Base-by-base conservation (phyloP, 805 yeast species). In the Starmerella stellata region DNA sequence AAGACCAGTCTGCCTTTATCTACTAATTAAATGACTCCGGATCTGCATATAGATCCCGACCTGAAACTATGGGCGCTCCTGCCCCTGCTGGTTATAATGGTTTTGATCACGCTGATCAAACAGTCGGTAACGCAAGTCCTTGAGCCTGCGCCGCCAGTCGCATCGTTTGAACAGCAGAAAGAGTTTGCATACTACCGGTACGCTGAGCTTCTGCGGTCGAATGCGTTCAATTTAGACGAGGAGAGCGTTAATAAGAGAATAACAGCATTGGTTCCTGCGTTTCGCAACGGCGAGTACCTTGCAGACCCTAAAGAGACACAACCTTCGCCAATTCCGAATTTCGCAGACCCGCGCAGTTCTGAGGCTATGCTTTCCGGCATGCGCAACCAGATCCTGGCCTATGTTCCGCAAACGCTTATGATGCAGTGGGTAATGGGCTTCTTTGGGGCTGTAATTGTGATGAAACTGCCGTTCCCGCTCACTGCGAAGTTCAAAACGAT, bases 391-490 rank as follows among this genome's bases (percentile, higher is more conserved):
- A 61, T 82, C 46, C 75, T 85, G 53, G 80, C 74, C 58, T 80
- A 75, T 54, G 70, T 83, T 16, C 95, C 96, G 2, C 96, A 90
- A 60, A 81, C 95, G 0, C 57, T 85, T 30, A 78, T 85, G 46
- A 85, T 90, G 95, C 82, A 83, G 52, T 90, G 95, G 94, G 87
- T 87, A 44, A 81, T 80, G 52, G 79, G 74, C 52, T 85, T 87
- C 61, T 90, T 82, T 57, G 81, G 87, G 13, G 95, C 95, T 0
- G 82, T 83, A 46, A 75, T 85, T 14, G 70, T 82, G 36, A 78
- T 78, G 78, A 73, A 73, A 54, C 63, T 90, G 38, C 98, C 98
- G 15, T 90, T 90, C 61, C 93, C 94, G 2, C 62, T 90, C 40
- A 90, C 96, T 0, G 66, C 74, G 24, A 74, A 85, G 43, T 90